Evolutionary conservation across 2,329 filamentous ascomycete species (phyloP), one percentile per base, ranked within the genome.

Genomic region (Colletotrichum tabaci): DNA sequence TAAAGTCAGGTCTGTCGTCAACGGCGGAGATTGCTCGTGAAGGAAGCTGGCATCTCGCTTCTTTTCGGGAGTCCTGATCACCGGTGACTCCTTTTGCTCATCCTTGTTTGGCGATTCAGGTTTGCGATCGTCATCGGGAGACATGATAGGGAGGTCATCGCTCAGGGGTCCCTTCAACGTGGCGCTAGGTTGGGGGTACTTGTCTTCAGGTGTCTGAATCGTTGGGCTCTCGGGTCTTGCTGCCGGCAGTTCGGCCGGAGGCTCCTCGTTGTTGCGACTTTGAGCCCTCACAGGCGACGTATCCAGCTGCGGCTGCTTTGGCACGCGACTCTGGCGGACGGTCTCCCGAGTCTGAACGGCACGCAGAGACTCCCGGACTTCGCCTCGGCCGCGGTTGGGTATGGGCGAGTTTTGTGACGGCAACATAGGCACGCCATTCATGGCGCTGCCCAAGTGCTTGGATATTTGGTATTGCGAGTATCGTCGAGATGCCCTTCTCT

Each of bases 401-500:
- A 96, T 88, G 1, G 94, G 94, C 4, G 92, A 92, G 73, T 92
- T 94, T 79, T 97, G 94, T 38, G 93, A 87, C 35, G 96, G 95
- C 23, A 98, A 89, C 78, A 97, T 93, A 8, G 95, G 94, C 18
- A 98, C 92, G 23, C 94, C 94, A 81, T 92, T 95, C 18, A 93
- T 89, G 49, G 92, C 92, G 18, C 91, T 89, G 13, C 96, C 96
- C 2, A 98, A 86, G 77, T 98, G 95, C 79, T 98, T 98, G 56
- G 94, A 94, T 76, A 99, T 97, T 79, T 99, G 96, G 80, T 98
- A 99, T 64, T 95, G 93, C 2, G 96, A 98, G 80, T 98, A 99
- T 77, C 96, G 88, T 75, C 96, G 89, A 16, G 96, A 99, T 0
- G 96, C 96, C 79, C 96, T 89, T 79, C 96, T 90, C 82, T 99